Base-by-base conservation (phyloP, 331 rosid species). In the Ulmus americana region DNA sequence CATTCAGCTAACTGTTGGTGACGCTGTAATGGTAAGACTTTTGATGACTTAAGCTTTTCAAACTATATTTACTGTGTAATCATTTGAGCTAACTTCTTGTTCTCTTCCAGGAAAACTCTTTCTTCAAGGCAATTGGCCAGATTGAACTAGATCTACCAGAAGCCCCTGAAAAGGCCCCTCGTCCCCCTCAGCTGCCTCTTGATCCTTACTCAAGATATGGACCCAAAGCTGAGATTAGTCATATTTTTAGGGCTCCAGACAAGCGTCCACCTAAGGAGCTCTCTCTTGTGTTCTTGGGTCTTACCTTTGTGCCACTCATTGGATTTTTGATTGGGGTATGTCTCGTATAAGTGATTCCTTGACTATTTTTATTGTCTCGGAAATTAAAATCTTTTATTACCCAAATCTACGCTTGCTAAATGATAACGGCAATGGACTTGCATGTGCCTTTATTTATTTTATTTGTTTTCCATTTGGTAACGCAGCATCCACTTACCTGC, bases 321-420 rank as follows among this genome's bases (percentile, higher is more conserved):
- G 97, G 85, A 74, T 84, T 94, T 84, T 84, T 90, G 57, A 72
- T 82, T 63, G 97, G 96, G 90, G 99, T 94, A 84, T 83, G 96
- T 82, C 45, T 61, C 53, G 41, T 6, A 9, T 12, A 16, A 66
- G 52, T 6, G 18, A 6, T 54, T 35, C 18, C 47, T 16, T 56
- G 12, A 22, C 69, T 22, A 10, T 54, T 62, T 13, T 16, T 52
- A 1, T 12, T 41, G 43, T 49, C 71, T 35, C 9, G 2, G 42
- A 40, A 67, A 47, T 13, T 20, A 1, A 5, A 15, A 0, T 12
- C 39, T 2, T 10, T 16, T 64, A 3, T 18, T 55, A 46, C 53
- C 50, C 13, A 5, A 8, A 61, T 62, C 5, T 56, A 52, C 5
- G 38, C 43, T 13, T 51, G 63, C 55, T 13, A 22, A 41, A 10